Base-by-base conservation (phyloP, 257 asterid genomes). In the Hygrophila difformis region DNA sequence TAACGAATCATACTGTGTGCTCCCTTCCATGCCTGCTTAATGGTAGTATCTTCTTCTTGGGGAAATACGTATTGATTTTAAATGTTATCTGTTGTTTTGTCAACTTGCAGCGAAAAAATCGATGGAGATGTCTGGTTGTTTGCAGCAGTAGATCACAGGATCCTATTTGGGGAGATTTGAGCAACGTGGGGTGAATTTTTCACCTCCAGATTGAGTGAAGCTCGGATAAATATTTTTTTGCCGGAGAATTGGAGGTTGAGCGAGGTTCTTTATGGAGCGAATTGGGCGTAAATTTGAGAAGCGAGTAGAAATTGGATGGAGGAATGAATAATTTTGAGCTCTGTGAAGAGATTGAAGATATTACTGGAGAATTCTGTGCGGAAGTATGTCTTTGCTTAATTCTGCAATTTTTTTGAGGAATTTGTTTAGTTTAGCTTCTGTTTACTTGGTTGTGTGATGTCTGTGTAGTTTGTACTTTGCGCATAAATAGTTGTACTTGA, bases 111-210 rank as follows among this genome's bases (percentile, higher is more conserved):
- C 33, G 49, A 44, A 14, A 37, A 42, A 36, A 13, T 29, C 60
- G 14, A 39, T 45, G 36, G 39, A 46, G 44, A 55, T 59, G 68
- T 37, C 62, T 50, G 53, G 49, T 70, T 56, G 59, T 51, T 59
- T 55, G 20, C 60, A 44, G 57, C 46, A 35, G 45, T 49, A 66
- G 69, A 57, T 67, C 73, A 31, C 46, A 45, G 58, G 61, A 56
- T 62, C 49, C 64, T 53, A 34, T 49, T 56, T 44, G 18, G 48
- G 53, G 37, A 49, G 61, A 53, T 18, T 49, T 37, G 39, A 28
- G 52, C 28, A 12, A 65, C 8, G 44, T 64, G 60, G 17, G 62
- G 44, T 40, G 54, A 62, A 53, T 53, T 55, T 57, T 3, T 28
- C 36, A 49, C 12, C 20, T 44, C 38, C 31, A 5, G 31, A 26